phyloP scores from a whole-genome alignment of 176 grass and related monocot genomes.

The Oropetium thomaeum region DNA sequence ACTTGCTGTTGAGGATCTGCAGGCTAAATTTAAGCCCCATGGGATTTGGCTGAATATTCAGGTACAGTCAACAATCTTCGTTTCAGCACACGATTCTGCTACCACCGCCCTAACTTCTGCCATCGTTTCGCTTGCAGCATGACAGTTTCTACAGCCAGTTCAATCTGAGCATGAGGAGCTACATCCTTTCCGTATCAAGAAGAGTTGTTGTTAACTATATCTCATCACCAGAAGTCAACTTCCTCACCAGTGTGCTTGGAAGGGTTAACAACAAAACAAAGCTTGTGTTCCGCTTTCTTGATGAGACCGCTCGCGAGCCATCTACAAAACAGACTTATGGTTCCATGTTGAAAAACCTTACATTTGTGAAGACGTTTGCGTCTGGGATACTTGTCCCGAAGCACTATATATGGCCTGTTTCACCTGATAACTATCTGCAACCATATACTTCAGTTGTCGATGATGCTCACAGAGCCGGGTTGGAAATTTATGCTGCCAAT shows the following conservation, averaged over 20 bases:
- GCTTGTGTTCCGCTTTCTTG: constrained; percentile 80
- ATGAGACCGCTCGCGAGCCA: constrained; percentile 43
- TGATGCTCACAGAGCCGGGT: constrained; percentile 81
- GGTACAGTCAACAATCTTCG: constrained; percentile 33
- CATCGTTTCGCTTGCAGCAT: constrained; percentile 54
- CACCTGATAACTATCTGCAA: constrained; percentile 71
- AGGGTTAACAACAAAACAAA: constrained; percentile 61
- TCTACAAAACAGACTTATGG: constrained; percentile 68
- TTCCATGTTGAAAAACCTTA: constrained; percentile 78
- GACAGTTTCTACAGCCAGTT: constrained; percentile 80
- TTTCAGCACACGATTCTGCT: neutral
- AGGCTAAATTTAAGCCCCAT: constrained; percentile 49
- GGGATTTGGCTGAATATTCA: constrained; percentile 89
- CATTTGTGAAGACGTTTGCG: constrained; percentile 83
- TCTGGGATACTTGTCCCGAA: constrained; percentile 95
- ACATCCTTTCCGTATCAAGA: constrained; percentile 55
- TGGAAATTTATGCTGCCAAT: constrained; percentile 82
- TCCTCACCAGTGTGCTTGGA: constrained; percentile 52
- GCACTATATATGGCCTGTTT: constrained; percentile 73
- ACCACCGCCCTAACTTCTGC: neutral
- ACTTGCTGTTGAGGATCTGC: constrained; percentile 72
- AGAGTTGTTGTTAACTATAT: constrained; percentile 64
- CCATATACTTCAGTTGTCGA: constrained; percentile 55
- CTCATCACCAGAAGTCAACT: constrained; percentile 75
- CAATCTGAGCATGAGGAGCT: constrained; percentile 85